A percentile compares a stretch with the other conserved stretches of the same genome.
These are phyloP conservation scores for Coemansia sp. DNA, from an alignment of 192 early-diverging fungal genomes.

Conservation along the genomic window DNA sequence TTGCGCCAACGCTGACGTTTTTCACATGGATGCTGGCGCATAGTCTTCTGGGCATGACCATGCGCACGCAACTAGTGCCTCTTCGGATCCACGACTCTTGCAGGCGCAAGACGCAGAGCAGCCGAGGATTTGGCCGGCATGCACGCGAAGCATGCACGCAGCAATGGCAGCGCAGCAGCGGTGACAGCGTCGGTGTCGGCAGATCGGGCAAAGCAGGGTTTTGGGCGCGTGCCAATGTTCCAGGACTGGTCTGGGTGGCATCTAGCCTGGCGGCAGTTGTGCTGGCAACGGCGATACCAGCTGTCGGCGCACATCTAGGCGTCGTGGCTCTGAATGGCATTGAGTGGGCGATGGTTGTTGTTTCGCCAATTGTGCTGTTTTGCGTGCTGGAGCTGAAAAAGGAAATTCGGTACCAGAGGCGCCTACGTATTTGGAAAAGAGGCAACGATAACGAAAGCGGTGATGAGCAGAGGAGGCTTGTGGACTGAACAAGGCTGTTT, in stretches of 20 bases:
- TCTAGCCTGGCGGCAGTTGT: conserved; percentile 17
- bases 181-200: background rate
- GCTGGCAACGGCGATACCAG: conserved; percentile 11
- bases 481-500: background rate
- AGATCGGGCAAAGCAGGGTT: background rate
- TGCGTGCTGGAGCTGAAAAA: conserved; percentile 27
- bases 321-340: conserved; percentile 29
- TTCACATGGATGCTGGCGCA: conserved; percentile 43
- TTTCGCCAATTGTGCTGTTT: conserved; percentile 32
- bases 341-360: conserved; percentile 32
- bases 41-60: conserved; percentile 29
- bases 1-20: conserved; percentile 42
- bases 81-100: conserved; percentile 15
- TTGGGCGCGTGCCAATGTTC: conserved; percentile 7
- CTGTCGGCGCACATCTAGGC: conserved; percentile 29
- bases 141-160: background rate
- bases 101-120: background rate
- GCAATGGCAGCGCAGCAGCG: no score
- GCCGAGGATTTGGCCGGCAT: background rate
- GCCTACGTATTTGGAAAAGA: background rate
- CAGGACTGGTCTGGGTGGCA: conserved; percentile 19
- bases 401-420: conserved; percentile 17
- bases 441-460: background rate
- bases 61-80: conserved; percentile 34
- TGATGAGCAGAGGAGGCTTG: background rate